These are phyloP conservation scores for Penicillium sp. DNA, from an alignment of 2,329 filamentous ascomycete species.

Conservation along the genomic window DNA sequence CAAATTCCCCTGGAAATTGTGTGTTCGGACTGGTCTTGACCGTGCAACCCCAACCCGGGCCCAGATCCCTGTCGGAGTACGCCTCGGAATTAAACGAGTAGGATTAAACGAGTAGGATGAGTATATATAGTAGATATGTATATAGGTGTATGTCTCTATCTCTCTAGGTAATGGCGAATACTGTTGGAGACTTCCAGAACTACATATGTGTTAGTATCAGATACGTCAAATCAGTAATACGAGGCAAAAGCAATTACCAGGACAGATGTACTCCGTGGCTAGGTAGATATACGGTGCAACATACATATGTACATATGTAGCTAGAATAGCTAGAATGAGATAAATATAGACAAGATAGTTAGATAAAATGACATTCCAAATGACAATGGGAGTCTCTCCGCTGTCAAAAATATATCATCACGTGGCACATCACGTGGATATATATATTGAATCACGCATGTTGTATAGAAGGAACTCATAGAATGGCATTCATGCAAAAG, in stretches of 20 bases:
- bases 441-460: background rate
- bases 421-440: slow-evolving; percentile 5
- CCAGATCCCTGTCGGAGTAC: slow-evolving; percentile 7
- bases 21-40: slow-evolving; percentile 9
- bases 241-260: background rate
- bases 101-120: no score
- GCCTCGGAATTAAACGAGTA: background rate
- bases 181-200: background rate
- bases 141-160: background rate
- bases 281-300: background rate
- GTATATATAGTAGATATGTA: background rate
- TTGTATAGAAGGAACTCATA: background rate
- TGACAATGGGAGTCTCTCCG: background rate
- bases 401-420: slow-evolving; percentile 2
- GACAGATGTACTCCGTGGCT: background rate
- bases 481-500: background rate
- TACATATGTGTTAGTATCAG: background rate
- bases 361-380: background rate
- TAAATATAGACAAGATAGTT: background rate
- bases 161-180: background rate
- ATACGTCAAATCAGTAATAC: background rate
- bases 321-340: background rate
- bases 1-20: slow-evolving; percentile 9
- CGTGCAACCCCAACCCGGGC: slow-evolving; percentile 9
- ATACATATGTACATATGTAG: background rate